These are phyloP conservation scores for Streptanthus diversifolius DNA, from an alignment of 345 rosid genomes.

Conservation along the genomic window DNA sequence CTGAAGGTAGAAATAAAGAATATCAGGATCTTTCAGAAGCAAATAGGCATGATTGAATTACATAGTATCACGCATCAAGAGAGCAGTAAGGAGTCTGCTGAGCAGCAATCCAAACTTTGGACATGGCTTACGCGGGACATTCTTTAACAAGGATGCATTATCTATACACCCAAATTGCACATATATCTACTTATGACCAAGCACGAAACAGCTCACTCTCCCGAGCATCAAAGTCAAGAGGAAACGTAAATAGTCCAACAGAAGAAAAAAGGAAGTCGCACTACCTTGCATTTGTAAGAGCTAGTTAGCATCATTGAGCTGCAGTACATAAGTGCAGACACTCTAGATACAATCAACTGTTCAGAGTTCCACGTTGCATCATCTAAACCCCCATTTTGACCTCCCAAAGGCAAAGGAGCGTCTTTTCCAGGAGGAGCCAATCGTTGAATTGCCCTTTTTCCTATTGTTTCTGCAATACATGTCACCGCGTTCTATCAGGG, in stretches of 20 bases:
- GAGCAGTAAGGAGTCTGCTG: not conserved
- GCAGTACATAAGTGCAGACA: slow-evolving; percentile 56
- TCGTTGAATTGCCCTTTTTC: slow-evolving; percentile 53
- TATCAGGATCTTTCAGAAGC: slow-evolving; percentile 13
- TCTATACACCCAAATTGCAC: not conserved
- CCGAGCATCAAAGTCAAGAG: not conserved
- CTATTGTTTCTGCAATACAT: slow-evolving; percentile 52
- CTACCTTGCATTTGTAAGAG: slow-evolving; percentile 70
- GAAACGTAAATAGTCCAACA: not conserved
- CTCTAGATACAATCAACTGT: slow-evolving; percentile 40
- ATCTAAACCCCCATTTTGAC: slow-evolving; percentile 41
- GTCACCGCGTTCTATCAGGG: not conserved
- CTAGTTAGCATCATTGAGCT: slow-evolving; percentile 63
- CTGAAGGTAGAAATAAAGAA: slow-evolving; percentile 39
- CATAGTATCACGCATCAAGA: not conserved
- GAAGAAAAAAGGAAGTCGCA: not conserved
- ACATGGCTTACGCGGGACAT: not conserved
- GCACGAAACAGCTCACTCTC: not conserved
- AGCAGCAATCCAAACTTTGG: not conserved
- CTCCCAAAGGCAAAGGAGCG: slow-evolving; percentile 65
- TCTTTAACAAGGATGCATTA: slow-evolving; percentile 1
- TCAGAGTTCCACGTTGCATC: slow-evolving; percentile 48
- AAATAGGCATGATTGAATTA: not conserved
- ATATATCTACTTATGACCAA: not conserved
- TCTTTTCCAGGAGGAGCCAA: slow-evolving; percentile 72